Evolutionary conservation across 371 early-diverging fungal species (phyloP).

Genomic region (Mortierella sp.): DNA sequence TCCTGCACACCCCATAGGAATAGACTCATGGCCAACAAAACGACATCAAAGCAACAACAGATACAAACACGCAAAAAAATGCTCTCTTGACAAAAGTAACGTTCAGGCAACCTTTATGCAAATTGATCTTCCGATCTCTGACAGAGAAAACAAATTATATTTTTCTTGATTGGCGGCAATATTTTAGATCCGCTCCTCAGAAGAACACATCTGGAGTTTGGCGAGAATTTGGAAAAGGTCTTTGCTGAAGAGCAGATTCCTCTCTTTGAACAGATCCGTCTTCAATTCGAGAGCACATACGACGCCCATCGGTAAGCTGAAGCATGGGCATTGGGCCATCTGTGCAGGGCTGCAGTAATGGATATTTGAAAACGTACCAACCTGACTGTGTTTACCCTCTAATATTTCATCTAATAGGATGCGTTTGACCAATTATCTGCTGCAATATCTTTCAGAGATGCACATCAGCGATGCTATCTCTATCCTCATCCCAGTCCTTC

Average conservation of each 20-base stretch:
- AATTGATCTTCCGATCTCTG: background rate
- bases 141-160: background rate
- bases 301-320: conserved; percentile 31
- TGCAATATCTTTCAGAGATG: conserved; percentile 26
- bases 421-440: background rate
- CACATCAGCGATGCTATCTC: conserved; percentile 20
- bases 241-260: conserved; percentile 13
- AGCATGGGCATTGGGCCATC: too few species aligned
- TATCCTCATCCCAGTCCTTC: conserved; percentile 24
- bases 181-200: conserved; percentile 10
- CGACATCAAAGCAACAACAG: background rate
- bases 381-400: background rate
- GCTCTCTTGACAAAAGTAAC: background rate
- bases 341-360: background rate
- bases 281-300: conserved; percentile 21
- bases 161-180: background rate
- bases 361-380: background rate
- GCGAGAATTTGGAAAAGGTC: conserved; percentile 24
- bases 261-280: conserved; percentile 6
- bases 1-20: background rate
- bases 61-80: background rate
- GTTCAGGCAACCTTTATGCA: background rate
- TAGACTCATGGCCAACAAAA: background rate
- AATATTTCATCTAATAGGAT: background rate
- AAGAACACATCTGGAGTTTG: conserved; percentile 15